A percentile compares a stretch with the other conserved stretches of the same genome.
Evolutionary conservation across 164 flowering plant genomes (phyloP).

Genomic region (Vitis rupestris): DNA sequence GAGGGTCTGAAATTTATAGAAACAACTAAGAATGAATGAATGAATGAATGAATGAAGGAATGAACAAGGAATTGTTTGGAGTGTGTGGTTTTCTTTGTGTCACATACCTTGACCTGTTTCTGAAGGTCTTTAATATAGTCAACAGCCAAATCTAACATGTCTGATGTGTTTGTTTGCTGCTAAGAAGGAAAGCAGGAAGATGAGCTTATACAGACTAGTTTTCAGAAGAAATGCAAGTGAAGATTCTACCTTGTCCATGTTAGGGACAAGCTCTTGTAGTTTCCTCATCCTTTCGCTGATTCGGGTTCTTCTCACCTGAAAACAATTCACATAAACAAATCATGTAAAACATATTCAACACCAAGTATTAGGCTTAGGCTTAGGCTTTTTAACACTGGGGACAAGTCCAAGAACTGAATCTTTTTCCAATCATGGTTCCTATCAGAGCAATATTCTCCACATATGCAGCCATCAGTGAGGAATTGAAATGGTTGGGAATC

Average conservation of each 20-base stretch:
- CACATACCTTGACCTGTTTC: slow-evolving; percentile 67
- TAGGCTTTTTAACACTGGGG: no score
- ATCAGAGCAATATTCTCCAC: not conserved
- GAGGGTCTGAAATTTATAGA: slow-evolving; percentile 41
- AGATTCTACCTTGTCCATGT: slow-evolving; percentile 87
- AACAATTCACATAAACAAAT: slow-evolving; percentile 1
- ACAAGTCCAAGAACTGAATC: no score
- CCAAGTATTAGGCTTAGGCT: no score
- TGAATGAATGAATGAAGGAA: not conserved
- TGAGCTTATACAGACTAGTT: not conserved
- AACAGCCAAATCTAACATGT: slow-evolving; percentile 95
- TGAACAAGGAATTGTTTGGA: not conserved
- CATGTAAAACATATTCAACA: no score
- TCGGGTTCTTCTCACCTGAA: slow-evolving; percentile 85
- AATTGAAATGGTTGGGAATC: not conserved
- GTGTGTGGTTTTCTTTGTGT: not conserved
- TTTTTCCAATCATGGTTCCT: no score
- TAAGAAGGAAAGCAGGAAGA: slow-evolving; percentile 2
- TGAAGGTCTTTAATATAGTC: slow-evolving; percentile 93
- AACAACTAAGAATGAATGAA: not conserved
- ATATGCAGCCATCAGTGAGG: not conserved
- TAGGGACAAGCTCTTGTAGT: slow-evolving; percentile 93
- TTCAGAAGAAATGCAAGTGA: not conserved
- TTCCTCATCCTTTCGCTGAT: slow-evolving; percentile 96
- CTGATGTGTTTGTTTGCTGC: slow-evolving; percentile 98